These are phyloP conservation scores for Puccinia novopanici DNA, from an alignment of 1,284 basidiomycete species.

Conservation along the genomic window DNA sequence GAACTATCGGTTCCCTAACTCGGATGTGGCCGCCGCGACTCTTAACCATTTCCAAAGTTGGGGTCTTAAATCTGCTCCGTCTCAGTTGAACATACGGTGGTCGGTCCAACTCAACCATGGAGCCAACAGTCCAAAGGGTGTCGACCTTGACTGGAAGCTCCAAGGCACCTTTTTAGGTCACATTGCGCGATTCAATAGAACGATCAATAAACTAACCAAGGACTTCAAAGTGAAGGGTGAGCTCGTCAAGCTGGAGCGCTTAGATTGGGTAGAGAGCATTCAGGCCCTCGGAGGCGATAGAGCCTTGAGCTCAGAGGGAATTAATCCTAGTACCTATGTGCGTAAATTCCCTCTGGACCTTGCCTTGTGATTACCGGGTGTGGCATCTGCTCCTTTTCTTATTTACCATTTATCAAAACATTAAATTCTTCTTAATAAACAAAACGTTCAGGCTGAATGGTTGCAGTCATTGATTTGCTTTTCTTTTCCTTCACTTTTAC, in stretches of 20 bases:
- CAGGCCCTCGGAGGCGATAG: neutral
- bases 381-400: neutral
- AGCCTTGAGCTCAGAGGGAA: slow-evolving; percentile 18
- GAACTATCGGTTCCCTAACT: slow-evolving; percentile 5
- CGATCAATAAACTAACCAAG: neutral
- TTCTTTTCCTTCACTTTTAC: too few species aligned
- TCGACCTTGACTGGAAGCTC: slow-evolving; percentile 1
- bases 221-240: slow-evolving; percentile 13
- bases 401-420: neutral
- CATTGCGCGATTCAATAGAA: slow-evolving; percentile 22
- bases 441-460: neutral
- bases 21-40: slow-evolving; percentile 5
- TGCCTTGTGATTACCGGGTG: neutral
- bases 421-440: neutral
- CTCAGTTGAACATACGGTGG: slow-evolving; percentile 33
- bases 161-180: slow-evolving; percentile 26
- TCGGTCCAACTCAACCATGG: neutral
- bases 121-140: neutral
- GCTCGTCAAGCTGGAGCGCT: neutral
- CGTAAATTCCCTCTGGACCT: slow-evolving; percentile 2
- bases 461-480: neutral
- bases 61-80: slow-evolving; percentile 25
- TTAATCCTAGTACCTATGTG: slow-evolving; percentile 23
- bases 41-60: slow-evolving; percentile 36
- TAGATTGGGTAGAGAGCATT: slow-evolving; percentile 30